Base-by-base conservation (phyloP, 495 filamentous ascomycete species). In the Aspergillus hancockii region DNA sequence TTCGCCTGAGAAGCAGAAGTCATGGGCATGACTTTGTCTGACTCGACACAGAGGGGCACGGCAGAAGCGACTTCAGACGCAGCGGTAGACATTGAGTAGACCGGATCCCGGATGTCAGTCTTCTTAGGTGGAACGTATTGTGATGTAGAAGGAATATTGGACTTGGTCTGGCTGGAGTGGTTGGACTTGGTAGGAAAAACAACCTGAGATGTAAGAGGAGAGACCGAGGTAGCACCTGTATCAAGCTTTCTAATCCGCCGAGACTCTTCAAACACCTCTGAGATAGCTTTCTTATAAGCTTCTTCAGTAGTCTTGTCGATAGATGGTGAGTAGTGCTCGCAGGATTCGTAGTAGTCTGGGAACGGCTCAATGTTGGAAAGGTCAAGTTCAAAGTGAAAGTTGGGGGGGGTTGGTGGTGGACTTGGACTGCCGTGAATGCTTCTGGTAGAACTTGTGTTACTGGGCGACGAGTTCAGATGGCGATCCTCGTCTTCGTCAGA, bases 321-420 rank as follows among this genome's bases (percentile, higher is more conserved):
- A 2, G n/a, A 16, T 16, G 49, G 14, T 3, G 49, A 40, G n/a
- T 53, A 30, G 4, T 13, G 34, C 38, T 63, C 60, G 52, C 59
- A 65, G 4, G 59, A 61, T 10, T 70, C 67, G 25, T 69, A 59
- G 55, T 71, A 78, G 5, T 67, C 67, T 1, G 73, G 73, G 47
- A 78, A 78, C 0, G 75, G 69, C 49, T 76, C 73, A 1, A 54
- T 61, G 10, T 32, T 21, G 14, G 25, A 30, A 18, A 32, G n/a
- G 23, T 41, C 34, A 7, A 40, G 31, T 10, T 53, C 32, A 4
- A 23, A 19, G 25, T 46, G 25, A 22, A 22, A 16, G 16, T 46
- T 41, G 25, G 3, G 43, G 4, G 43, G 43, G 43, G 43, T 47
- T 3, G 19, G 4, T 22, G 43, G 43, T n/a, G 43, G 13, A 23